Percentiles rank a stretch among this genome's conserved stretches.
These are phyloP conservation scores for Botrytis tulipae DNA, from an alignment of 2,329 filamentous ascomycete genomes.

Conservation along the genomic window DNA sequence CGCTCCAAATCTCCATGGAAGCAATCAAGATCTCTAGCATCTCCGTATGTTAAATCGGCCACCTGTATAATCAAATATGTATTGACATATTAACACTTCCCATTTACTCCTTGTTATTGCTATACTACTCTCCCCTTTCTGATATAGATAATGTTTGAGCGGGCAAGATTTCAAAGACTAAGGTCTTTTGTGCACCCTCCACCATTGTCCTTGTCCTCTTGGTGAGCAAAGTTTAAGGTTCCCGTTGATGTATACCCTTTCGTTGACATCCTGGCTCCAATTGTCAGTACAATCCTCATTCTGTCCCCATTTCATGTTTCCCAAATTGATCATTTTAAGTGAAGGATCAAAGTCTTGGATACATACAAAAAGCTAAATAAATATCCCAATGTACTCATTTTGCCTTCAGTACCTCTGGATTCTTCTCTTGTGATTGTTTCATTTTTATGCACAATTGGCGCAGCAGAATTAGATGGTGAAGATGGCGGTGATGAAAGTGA, in stretches of 20 bases:
- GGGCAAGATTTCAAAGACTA: not conserved
- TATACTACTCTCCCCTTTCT: not conserved
- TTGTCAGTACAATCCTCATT: not conserved
- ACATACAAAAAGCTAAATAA: conserved; percentile 7
- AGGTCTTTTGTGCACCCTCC: not conserved
- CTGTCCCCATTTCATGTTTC: not conserved
- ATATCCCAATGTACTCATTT: not conserved
- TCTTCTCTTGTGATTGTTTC: no score
- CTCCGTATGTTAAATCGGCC: not conserved
- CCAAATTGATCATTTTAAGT: not conserved
- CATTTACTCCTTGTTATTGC: not conserved
- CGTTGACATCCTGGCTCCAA: not conserved
- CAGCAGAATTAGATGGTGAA: not conserved
- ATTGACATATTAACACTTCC: not conserved
- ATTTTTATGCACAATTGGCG: not conserved
- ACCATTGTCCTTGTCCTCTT: not conserved
- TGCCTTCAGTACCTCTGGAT: not conserved
- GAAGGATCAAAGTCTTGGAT: no score
- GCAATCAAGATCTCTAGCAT: not conserved
- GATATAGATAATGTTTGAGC: not conserved
- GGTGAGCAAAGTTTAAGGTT: not conserved
- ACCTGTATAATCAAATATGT: not conserved
- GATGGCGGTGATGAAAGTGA: not conserved
- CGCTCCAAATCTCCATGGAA: not conserved
- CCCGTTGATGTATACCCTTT: not conserved